Base-by-base conservation (phyloP, 1,139 yeast genomes). In the Taphrina flavorubra region DNA sequence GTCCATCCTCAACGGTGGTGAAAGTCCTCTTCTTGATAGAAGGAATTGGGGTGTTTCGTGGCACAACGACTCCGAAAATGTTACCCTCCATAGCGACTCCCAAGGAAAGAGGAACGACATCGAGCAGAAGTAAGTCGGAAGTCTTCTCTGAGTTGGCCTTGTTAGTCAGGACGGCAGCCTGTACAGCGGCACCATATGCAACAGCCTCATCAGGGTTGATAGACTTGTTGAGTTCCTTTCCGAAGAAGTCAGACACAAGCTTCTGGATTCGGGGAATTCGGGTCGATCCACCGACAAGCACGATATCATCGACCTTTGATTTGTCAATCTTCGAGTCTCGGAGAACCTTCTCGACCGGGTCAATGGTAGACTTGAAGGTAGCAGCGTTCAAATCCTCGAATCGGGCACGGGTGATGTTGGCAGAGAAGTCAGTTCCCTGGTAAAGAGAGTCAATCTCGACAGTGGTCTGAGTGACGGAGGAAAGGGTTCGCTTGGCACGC, bases 41-140 rank as follows among this genome's bases (percentile, higher is more conserved):
- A 84, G 99, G 99, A 77, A 94, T 97, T 80, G 99, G 92, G 81
- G 98, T 90, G 94, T 94, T 94, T 87, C 99, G 92, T 87, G 98
- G 98, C 78, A 94, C 96, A 82, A 94, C 97, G 81, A 97, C 95
- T 81, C 97, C 98, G 79, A 92, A 91, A 78, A 94, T 94, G 84
- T 92, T 92, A 34, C 71, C 71, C 86, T 92, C 97, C 97, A 92
- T 94, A 84, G 97, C 98, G 82, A 94, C 97, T 90, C 99, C 99
- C 81, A 92, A 87, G 77, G 98, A 92, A 82, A 94, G 89, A 84
- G 98, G 98, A 80, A 92, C 94, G 80, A 92, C 98, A 86, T 92
- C 98, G 84, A 92, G 89, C 82, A 92, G 88, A 81, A 92, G 88
- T 81, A 92, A 87, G 85, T 92, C 97, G 86, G 92, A 90, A 83